Evolutionary conservation across 139 green algal species (phyloP).

Genomic region (Astrephomene gubernaculifera): DNA sequence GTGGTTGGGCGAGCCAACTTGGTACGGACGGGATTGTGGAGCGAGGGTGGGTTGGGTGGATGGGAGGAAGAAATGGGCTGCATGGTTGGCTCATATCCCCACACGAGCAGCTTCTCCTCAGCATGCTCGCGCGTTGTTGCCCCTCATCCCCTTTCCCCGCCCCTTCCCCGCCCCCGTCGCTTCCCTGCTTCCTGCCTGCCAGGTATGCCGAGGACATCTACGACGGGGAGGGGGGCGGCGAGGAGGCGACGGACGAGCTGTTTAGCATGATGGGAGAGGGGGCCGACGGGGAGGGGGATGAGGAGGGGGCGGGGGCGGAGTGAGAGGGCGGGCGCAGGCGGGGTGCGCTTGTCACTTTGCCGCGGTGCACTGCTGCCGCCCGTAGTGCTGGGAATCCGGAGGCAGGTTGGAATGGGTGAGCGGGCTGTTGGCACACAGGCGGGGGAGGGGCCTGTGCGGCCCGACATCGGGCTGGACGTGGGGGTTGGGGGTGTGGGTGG

Average conservation of each 20-base stretch:
- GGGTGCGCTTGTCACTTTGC: too few species aligned
- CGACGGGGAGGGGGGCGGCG: slow-evolving; percentile 16
- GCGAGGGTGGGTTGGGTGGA: background rate
- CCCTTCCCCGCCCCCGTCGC: background rate
- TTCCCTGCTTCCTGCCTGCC: background rate
- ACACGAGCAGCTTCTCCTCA: background rate
- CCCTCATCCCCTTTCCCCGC: background rate
- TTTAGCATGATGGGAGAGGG: background rate
- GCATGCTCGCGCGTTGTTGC: background rate
- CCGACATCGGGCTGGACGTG: too few species aligned
- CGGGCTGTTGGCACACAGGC: too few species aligned
- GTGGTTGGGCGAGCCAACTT: background rate
- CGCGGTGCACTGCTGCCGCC: too few species aligned
- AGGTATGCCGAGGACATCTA: slow-evolving; percentile 58
- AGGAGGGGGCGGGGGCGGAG: background rate
- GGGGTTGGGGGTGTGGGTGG: too few species aligned
- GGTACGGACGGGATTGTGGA: background rate
- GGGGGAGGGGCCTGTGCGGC: too few species aligned
- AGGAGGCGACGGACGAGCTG: background rate
- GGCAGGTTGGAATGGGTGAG: too few species aligned
- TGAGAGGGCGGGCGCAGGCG: background rate
- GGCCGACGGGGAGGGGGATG: slow-evolving; percentile 6
- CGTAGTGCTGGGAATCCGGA: too few species aligned
- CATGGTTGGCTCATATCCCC: background rate
- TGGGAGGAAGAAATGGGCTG: background rate